Conservation (phyloP, 1,284 basidiomycete genomes). For the Ganoderma lingzhi region DNA sequence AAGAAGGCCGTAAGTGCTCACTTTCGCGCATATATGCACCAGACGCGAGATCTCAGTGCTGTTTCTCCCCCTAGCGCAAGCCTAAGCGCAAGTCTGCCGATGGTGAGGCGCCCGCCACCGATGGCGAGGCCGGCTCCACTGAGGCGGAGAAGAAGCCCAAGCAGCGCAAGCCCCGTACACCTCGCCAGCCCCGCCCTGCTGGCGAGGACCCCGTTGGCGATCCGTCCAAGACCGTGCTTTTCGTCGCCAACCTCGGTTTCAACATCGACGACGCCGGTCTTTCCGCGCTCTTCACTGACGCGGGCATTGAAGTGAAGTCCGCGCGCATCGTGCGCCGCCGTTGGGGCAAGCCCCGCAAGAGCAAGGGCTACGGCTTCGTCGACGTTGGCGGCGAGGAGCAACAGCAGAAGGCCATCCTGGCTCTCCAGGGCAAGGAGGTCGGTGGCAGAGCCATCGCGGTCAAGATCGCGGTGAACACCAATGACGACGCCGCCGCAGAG, state of each 20-base stretch:
- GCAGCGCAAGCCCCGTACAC: slow-evolving; percentile 66
- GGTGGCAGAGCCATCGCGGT: slow-evolving; percentile 84
- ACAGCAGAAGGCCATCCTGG: slow-evolving; percentile 86
- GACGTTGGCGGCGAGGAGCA: slow-evolving; percentile 86
- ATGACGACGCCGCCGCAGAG: slow-evolving; percentile 44
- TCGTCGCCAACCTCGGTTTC: slow-evolving; percentile 96
- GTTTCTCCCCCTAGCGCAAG: slow-evolving; percentile 42
- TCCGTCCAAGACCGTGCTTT: slow-evolving; percentile 86
- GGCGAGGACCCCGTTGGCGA: slow-evolving; percentile 84
- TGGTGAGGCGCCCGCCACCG: slow-evolving; percentile 51
- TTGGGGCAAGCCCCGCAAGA: slow-evolving; percentile 81
- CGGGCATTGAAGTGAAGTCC: slow-evolving; percentile 79
- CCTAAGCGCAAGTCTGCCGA: slow-evolving; percentile 62
- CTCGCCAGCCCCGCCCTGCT: slow-evolving; percentile 66
- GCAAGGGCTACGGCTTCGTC: slow-evolving; percentile 96
- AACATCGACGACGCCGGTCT: slow-evolving; percentile 85
- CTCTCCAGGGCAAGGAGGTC: slow-evolving; percentile 84
- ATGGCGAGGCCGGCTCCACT: slow-evolving; percentile 34
- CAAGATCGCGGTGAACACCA: slow-evolving; percentile 84
- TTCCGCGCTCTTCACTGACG: slow-evolving; percentile 81
- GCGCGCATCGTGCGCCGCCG: slow-evolving; percentile 89
- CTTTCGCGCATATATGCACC: slow-evolving; percentile 22
- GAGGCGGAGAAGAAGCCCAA: slow-evolving; percentile 56
- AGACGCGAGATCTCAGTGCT: slow-evolving; percentile 29
- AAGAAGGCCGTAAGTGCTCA: slow-evolving; percentile 57